A percentile compares a stretch with the other conserved stretches of the same genome.
Evolutionary conservation across 2,329 filamentous ascomycete genomes (phyloP).

Genomic region (Hypomyces perniciosus): DNA sequence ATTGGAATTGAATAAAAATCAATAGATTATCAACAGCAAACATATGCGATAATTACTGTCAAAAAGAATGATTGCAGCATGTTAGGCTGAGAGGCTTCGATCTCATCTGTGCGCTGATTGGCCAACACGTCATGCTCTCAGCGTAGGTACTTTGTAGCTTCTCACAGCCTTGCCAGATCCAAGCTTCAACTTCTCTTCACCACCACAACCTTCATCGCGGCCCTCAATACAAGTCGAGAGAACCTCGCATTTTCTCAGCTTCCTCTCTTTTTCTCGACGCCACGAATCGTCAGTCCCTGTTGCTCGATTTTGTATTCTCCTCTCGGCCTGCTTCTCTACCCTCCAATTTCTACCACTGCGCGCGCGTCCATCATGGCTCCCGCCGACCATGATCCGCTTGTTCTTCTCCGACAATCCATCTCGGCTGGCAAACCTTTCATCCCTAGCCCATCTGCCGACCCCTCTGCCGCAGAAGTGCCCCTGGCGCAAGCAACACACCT

Average conservation of each 20-base stretch:
- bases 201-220: not conserved
- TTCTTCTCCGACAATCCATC: conserved; percentile 79
- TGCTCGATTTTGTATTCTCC: not conserved
- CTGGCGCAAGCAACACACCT: conserved; percentile 75
- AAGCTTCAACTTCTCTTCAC: conserved; percentile 4
- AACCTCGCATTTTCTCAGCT: not conserved
- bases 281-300: too few relatives aligned
- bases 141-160: conserved; percentile 1
- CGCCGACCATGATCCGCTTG: conserved; percentile 66
- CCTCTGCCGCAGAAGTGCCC: conserved; percentile 53
- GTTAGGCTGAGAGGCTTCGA: not conserved
- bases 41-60: too few relatives aligned
- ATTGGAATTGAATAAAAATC: not conserved
- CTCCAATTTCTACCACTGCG: too few relatives aligned
- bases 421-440: conserved; percentile 62
- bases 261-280: not conserved
- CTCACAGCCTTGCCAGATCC: conserved; percentile 10
- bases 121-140: conserved; percentile 2
- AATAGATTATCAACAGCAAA: not conserved
- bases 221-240: not conserved
- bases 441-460: conserved; percentile 65
- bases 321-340: not conserved
- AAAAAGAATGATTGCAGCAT: too few relatives aligned
- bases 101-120: not conserved
- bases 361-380: conserved; percentile 10